Base-by-base conservation (phyloP, 257 asterid genomes). In the Solanum dulcamara region DNA sequence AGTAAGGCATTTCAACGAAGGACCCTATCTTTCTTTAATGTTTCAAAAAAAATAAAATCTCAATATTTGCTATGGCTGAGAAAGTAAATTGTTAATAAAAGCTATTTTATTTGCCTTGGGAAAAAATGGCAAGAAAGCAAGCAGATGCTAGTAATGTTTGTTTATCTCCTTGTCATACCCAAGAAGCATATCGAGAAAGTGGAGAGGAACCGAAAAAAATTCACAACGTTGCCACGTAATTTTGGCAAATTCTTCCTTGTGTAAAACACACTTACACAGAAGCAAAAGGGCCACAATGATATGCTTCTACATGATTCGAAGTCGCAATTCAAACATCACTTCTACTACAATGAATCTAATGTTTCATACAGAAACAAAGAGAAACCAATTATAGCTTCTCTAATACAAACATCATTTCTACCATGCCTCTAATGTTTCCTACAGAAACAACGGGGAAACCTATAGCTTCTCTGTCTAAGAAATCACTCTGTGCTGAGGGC, bases 401-500 rank as follows among this genome's bases (percentile, higher is more conserved):
- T 24, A 20, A 30, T 79, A 46, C 83, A 30, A 79, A 79, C 64
- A 48, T 48, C 83, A 10, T n/a, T 28, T 48, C 2, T 13, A 48
- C 10, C 11, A 75, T 48, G 83, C 42, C 40, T 48, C 62, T 79
- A 79, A 79, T 48, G 83, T 79, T 79, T 79, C 30, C 42, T 17
- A 30, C 44, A 51, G 42, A 72, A 84, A 32, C 37, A 79, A 67
- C 11, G 37, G 38, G 38, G 32, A 32, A 33, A 83, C 87, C 64
- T 59, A 26, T 12, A 66, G 74, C 46, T 55, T 35, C 87, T 26
- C 40, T 28, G 14, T 10, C 53, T 51, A 42, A 74, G 59, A 62
- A 26, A 28, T 84, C 81, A 80, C 5, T 48, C 84, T 84, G 85
- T 91, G 93, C 28, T 81, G 88, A 33, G 86, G 48, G 80, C 91